phyloP scores from a whole-genome alignment of 129 eudicot species.

The Chrysanthemum makinoi region DNA sequence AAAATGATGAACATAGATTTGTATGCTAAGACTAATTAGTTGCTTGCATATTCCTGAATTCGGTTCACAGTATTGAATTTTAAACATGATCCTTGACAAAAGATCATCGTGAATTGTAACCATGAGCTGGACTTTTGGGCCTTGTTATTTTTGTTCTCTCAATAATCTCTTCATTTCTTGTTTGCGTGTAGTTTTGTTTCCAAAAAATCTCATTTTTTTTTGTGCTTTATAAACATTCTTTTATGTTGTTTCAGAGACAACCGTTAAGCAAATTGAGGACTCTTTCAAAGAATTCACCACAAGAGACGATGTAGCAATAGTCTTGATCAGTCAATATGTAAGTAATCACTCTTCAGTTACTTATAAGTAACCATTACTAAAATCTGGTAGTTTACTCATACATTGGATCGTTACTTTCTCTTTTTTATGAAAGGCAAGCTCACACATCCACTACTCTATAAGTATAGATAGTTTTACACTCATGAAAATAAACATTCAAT shows the following conservation, averaged over 20 bases:
- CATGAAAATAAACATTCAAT: too few relatives aligned
- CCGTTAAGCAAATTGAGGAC: slow-evolving; percentile 90
- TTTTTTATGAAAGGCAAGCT: too few relatives aligned
- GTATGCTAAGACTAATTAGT: too few relatives aligned
- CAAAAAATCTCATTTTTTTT: not conserved
- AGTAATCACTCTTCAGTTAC: slow-evolving; percentile 36
- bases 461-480: too few relatives aligned
- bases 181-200: not conserved
- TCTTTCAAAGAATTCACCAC: slow-evolving; percentile 89
- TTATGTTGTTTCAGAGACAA: slow-evolving; percentile 64
- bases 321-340: slow-evolving; percentile 92
- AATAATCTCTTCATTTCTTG: slow-evolving; percentile 1
- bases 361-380: not conserved
- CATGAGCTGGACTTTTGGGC: not conserved
- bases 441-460: too few relatives aligned
- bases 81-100: not conserved
- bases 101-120: slow-evolving; percentile 14
- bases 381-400: not conserved
- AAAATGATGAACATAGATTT: too few relatives aligned
- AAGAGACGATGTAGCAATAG: slow-evolving; percentile 93
- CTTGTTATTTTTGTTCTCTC: slow-evolving; percentile 1
- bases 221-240: slow-evolving; percentile 8
- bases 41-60: not conserved
- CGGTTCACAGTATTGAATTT: not conserved
- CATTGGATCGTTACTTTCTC: not conserved